Base-by-base conservation (phyloP, 805 yeast species). In the baker's yeast (Saccharomyces cerevisiae) region DNA sequence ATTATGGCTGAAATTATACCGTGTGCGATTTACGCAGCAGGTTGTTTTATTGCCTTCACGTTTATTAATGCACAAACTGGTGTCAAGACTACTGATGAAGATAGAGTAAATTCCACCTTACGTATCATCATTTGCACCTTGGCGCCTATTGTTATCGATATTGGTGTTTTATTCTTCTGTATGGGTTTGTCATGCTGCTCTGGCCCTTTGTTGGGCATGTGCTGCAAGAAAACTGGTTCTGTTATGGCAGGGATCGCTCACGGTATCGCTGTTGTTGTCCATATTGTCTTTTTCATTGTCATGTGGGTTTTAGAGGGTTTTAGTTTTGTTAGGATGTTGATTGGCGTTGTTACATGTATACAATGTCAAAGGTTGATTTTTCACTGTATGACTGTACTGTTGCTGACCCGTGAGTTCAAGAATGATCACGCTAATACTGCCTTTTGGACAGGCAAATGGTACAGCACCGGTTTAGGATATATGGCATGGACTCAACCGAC, bases 381-480 rank as follows among this genome's bases (percentile, higher is more conserved):
- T 81, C 89, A 90, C 79, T 70, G 86, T 66, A 76, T 91, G 76
- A 88, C 96, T 3, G 77, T 85, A 52, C 71, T 82, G 59, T 76
- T 84, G 73, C 77, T 94, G 68, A 87, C 97, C 51, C 84, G 98
- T 78, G 99, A 94, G 76, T 89, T 89, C 79, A 89, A 89, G 83
- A 87, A 87, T 65, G 97, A 91, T 74, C 88, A 85, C 69, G 79
- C 97, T 31, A 94, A 94, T 76, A 86, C 94, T 64, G 97, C 99
- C 21, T 94, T 96, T 92, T 94, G 99, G 99, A 87, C 96, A 54
- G 99, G 99, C 79, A 89, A 89, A 74, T 94, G 99, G 99, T 89
- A 90, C 72, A 90, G 94, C 53, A 78, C 88, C 57, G 92, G 95
- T 65, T 76, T 90, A 73, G 98, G 97, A 53, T 82, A 84, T 82